phyloP scores from a whole-genome alignment of 768 basidiomycete genomes.

The Pleurotus cornucopiae region DNA sequence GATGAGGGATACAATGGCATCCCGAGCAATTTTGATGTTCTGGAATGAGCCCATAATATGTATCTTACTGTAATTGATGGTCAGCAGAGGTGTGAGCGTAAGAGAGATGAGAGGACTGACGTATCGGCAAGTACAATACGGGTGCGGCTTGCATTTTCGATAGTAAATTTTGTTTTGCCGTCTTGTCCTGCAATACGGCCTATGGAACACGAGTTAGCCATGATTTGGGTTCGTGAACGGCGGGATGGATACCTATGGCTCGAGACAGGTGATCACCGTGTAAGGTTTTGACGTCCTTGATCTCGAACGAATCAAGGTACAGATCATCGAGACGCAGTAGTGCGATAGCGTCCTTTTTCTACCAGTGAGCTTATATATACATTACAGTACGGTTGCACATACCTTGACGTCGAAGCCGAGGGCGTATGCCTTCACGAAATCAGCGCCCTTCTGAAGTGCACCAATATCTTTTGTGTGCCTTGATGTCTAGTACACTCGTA shows the following conservation, averaged over 20 bases:
- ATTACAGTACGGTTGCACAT: conserved; percentile 10
- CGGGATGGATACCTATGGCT: conserved; percentile 66
- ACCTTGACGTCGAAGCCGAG: conserved; percentile 96
- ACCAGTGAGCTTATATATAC: not conserved
- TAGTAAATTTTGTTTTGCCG: conserved; percentile 98
- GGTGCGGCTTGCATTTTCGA: conserved; percentile 94
- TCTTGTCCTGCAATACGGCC: conserved; percentile 98
- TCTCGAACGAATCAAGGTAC: conserved; percentile 97
- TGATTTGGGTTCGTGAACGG: not conserved
- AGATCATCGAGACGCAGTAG: conserved; percentile 93
- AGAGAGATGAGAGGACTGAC: conserved; percentile 42
- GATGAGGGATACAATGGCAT: conserved; percentile 93
- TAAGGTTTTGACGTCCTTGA: conserved; percentile 97
- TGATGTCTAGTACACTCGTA: conserved; percentile 62
- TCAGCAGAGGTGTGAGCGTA: not conserved
- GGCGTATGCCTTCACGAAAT: conserved; percentile 93
- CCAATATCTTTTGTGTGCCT: conserved; percentile 92
- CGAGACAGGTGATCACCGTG: conserved; percentile 98
- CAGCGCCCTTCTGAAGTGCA: conserved; percentile 93
- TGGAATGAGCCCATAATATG: conserved; percentile 98
- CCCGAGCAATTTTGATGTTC: conserved; percentile 96
- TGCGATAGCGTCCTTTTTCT: conserved; percentile 83
- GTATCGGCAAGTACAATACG: conserved; percentile 98
- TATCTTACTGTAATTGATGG: conserved; percentile 65
- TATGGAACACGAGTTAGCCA: conserved; percentile 20